Conservation (phyloP, 495 filamentous ascomycete genomes). For the Aspergillus bridgeri region DNA sequence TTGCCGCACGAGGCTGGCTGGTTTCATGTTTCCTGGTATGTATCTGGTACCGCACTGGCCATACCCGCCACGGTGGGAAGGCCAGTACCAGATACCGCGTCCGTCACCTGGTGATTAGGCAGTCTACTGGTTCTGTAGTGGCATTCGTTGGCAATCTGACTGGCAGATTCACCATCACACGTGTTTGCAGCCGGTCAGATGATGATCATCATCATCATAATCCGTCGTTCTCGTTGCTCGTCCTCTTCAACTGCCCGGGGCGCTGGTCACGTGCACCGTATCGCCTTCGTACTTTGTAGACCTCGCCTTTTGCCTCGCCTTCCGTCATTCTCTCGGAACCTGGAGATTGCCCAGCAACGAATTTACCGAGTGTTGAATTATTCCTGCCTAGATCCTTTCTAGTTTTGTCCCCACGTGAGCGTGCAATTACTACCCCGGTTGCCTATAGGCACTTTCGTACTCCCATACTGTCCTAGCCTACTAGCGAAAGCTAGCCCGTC, state of each 20-base stretch:
- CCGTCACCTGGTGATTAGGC: not conserved
- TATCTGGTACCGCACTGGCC: conserved; percentile 20
- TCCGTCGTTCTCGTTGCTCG: no score
- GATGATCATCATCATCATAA: not conserved
- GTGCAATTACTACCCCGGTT: no score
- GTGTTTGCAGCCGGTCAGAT: not conserved
- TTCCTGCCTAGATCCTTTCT: no score
- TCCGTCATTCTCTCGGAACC: no score
- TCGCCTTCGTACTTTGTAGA: no score
- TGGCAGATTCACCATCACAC: not conserved
- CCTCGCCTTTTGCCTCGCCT: no score
- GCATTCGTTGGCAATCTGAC: not conserved
- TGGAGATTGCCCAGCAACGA: no score
- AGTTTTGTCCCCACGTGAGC: no score
- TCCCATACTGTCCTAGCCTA: no score
- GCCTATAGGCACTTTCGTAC: no score
- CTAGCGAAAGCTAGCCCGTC: not conserved
- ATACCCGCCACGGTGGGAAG: not conserved
- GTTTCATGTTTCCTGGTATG: conserved; percentile 15
- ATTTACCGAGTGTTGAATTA: no score
- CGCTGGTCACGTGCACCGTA: not conserved
- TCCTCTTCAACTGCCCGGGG: not conserved
- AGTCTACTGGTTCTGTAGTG: no score
- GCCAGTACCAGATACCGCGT: conserved; percentile 17
- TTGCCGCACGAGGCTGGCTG: not conserved